Evolutionary conservation across 495 filamentous ascomycete species (phyloP).

Genomic region (Penicillium bialowiezense): DNA sequence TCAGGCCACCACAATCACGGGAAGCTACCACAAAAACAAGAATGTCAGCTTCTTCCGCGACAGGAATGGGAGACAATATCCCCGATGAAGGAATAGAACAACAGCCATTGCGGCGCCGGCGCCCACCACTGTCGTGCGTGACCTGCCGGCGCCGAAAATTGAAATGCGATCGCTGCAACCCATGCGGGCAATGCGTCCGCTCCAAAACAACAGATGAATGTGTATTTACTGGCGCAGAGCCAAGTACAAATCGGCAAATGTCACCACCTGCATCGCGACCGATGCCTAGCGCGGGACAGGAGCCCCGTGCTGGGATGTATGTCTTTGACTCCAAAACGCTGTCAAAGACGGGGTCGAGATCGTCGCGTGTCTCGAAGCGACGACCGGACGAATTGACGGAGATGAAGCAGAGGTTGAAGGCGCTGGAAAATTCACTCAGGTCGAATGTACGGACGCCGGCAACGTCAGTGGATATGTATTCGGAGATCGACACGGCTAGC

Average conservation of each 20-base stretch:
- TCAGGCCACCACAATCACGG: too few species aligned
- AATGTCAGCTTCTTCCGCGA: too few species aligned
- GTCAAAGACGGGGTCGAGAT: slow-evolving; percentile 21
- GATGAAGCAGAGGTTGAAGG: slow-evolving; percentile 29
- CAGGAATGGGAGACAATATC: too few species aligned
- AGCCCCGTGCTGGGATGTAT: slow-evolving; percentile 28
- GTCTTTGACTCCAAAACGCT: slow-evolving; percentile 40
- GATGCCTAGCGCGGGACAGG: neutral
- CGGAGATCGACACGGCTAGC: slow-evolving; percentile 15
- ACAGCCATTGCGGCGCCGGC: slow-evolving; percentile 31
- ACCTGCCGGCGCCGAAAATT: slow-evolving; percentile 65
- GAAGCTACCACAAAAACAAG: too few species aligned
- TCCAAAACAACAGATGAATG: slow-evolving; percentile 37
- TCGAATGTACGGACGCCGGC: slow-evolving; percentile 27
- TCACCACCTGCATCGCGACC: slow-evolving; percentile 17
- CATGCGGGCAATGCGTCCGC: slow-evolving; percentile 64
- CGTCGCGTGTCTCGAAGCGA: slow-evolving; percentile 30
- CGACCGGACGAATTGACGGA: slow-evolving; percentile 34
- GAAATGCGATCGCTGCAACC: slow-evolving; percentile 65
- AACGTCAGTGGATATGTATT: slow-evolving; percentile 23
- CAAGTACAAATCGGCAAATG: slow-evolving; percentile 11
- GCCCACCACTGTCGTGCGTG: slow-evolving; percentile 42
- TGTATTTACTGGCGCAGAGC: slow-evolving; percentile 30
- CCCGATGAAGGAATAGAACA: slow-evolving; percentile 6
- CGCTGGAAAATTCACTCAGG: slow-evolving; percentile 30